Evolutionary conservation across 73 alveolate genomes (phyloP), one percentile per base, ranked within the genome.

Genomic region (Paraurostyla sp.): DNA sequence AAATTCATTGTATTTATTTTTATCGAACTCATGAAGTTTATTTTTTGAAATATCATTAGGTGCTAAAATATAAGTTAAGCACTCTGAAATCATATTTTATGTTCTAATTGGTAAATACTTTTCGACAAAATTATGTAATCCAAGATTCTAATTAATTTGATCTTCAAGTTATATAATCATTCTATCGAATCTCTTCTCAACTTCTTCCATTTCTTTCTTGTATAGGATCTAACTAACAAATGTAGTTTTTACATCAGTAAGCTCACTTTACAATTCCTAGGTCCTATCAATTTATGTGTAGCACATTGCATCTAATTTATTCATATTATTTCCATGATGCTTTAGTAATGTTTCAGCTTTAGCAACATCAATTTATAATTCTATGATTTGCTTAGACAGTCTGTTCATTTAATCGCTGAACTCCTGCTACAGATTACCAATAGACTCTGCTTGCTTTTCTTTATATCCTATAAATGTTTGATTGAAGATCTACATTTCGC

Each of bases 121-220:
- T 15, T 83, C 92, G 0, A 83, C 86, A 45, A 60, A 83, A 43
- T 83, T 83, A 23, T 62, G 65, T 62, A 83, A 16, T 30, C 80
- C 89, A 33, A 51, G 42, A 23, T 78, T 50, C 45, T 40, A 43
- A 36, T 78, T 78, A 23, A 54, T 52, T 46, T 51, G 62, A 52
- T 54, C 78, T 23, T 78, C 89, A 11, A 51, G 50, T 52, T 51
- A 22, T 1, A 32, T 54, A 23, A 52, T 40, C 35, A 78, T 4
- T 54, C 76, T 36, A 20, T 78, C 80, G 35, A 40, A 40, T 32
- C 62, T 52, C 78, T 78, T 54, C 23, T 50, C 89, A 23, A 78
- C 69, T 32, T 50, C 89, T 23, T 51, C 60, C 78, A 43, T 52
- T 20, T 78, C 89, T 52, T 78, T 78, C 45, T 54, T 40, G 50